These are phyloP conservation scores for Corylus avellana DNA, from an alignment of 306 rosid species.

Conservation along the genomic window DNA sequence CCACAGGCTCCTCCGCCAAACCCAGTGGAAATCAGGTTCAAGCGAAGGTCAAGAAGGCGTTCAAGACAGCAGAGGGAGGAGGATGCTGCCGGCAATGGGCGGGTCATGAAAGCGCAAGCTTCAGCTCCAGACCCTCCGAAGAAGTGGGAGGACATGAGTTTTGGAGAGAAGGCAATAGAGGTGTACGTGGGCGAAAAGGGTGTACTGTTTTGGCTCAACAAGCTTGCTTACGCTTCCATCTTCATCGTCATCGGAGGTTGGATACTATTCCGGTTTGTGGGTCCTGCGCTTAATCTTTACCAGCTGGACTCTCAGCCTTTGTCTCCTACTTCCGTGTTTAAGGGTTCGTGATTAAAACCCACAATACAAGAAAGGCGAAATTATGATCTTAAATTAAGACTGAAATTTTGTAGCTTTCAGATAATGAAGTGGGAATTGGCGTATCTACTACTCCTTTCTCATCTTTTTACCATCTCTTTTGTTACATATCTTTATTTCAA, in stretches of 20 bases:
- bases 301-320: constrained; percentile 81
- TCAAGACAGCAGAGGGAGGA: constrained; percentile 43
- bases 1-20: constrained; percentile 39
- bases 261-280: constrained; percentile 84
- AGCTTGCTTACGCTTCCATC: constrained; percentile 92
- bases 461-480: background rate
- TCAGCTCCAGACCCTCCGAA: constrained; percentile 38
- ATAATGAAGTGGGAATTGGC: background rate
- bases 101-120: constrained; percentile 33
- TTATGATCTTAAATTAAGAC: background rate
- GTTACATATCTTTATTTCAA: background rate
- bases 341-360: constrained; percentile 48
- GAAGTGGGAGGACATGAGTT: constrained; percentile 93
- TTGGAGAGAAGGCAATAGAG: constrained; percentile 70
- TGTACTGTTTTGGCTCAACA: constrained; percentile 77
- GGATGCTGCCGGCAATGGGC: constrained; percentile 25
- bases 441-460: background rate
- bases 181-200: constrained; percentile 89
- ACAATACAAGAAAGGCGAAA: background rate
- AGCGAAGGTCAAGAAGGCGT: constrained; percentile 61
- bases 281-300: constrained; percentile 84
- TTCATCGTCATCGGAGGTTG: constrained; percentile 84
- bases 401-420: background rate
- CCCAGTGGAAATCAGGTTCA: constrained; percentile 50
- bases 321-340: constrained; percentile 62